Percentiles rank a stretch among this genome's conserved stretches.
Conservation (phyloP, 1,139 yeast genomes). For the Saccharomyces uvarum region DNA sequence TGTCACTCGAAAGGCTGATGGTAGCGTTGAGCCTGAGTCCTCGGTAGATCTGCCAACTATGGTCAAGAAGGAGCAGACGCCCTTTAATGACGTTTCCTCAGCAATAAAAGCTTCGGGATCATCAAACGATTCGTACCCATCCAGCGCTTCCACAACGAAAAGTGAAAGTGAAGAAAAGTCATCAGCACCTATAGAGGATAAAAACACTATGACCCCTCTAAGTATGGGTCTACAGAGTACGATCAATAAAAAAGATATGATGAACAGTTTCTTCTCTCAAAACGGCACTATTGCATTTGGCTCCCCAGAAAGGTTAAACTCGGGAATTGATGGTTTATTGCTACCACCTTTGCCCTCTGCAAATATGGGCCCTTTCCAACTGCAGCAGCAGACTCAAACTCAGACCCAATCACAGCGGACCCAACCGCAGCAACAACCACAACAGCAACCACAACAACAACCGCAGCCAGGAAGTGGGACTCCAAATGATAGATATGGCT, state of each 20-base stretch:
- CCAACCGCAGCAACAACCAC: conserved; percentile 4
- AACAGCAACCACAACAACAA: conserved; percentile 9
- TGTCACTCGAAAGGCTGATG: conserved; percentile 14
- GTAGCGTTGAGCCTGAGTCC: conserved; percentile 4
- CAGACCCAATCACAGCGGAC: conserved; percentile 2
- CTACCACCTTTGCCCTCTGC: conserved; percentile 12
- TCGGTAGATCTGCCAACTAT: background rate
- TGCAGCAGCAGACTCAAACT: conserved; percentile 6
- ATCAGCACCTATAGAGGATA: background rate
- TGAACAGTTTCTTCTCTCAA: background rate
- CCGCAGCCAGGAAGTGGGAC: conserved; percentile 7
- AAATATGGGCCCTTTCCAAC: conserved; percentile 2
- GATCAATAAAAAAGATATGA: background rate
- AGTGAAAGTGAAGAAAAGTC: background rate
- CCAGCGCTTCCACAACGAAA: conserved; percentile 2
- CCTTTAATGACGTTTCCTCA: background rate
- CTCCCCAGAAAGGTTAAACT: conserved; percentile 5
- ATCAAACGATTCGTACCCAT: background rate
- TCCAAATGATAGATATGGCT: conserved; percentile 20
- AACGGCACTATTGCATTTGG: background rate
- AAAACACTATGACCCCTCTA: background rate
- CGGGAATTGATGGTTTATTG: conserved; percentile 12
- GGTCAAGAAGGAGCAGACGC: conserved; percentile 4
- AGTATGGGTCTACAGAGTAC: background rate
- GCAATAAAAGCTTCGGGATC: conserved; percentile 2